Base-by-base conservation (phyloP, 495 filamentous ascomycete genomes). In the Podospora pseudopauciseta region DNA sequence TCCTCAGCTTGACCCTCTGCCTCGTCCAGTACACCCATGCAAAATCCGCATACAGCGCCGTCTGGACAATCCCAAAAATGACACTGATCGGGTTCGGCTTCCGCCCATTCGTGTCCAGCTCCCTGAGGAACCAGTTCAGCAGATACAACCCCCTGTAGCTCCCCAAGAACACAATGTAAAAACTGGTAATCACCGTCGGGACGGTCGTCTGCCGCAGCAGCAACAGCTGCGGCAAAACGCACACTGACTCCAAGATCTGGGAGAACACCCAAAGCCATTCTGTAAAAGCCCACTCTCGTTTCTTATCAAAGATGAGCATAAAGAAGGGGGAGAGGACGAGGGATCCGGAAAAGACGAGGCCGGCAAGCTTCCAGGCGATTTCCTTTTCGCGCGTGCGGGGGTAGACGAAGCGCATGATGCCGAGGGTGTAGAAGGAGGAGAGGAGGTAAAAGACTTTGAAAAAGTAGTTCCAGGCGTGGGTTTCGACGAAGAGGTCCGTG, bases 1-100 rank as follows among this genome's bases (percentile, higher is more conserved):
- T 89, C 58, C 95, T 86, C 4, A 99, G 89, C 86, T 97, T 97
- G 72, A 99, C 94, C 44, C 92, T 86, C 80, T 98, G 96, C 49
- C 95, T 85, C 4, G 89, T 89, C 81, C 90, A 97, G 81, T 99
- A 99, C 0, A 99, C 92, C 93, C 94, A 97, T 27, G 91, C 92
- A 75, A 99, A 99, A 77, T 99, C 96, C 70, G 93, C 75, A 76
- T 98, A 97, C 64, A 98, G 86, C 2, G 88, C 87, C 0, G 94
- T 97, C 80, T 99, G 96, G 28, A 98, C 81, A 69, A 96, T 80
- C 53, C 94, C 95, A 76, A 96, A 97, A 63, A 95, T 82, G 67
- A 93, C 83, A 11, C 89, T 84, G 34, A 94, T 84, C n/a, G 86
- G 84, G 70, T 95, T 92, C 70, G 87, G 86, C 63, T 82, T 78